Percentiles rank a stretch among this genome's conserved stretches.
phyloP scores from a whole-genome alignment of 768 basidiomycete species.

The Boletus barrowsii region DNA sequence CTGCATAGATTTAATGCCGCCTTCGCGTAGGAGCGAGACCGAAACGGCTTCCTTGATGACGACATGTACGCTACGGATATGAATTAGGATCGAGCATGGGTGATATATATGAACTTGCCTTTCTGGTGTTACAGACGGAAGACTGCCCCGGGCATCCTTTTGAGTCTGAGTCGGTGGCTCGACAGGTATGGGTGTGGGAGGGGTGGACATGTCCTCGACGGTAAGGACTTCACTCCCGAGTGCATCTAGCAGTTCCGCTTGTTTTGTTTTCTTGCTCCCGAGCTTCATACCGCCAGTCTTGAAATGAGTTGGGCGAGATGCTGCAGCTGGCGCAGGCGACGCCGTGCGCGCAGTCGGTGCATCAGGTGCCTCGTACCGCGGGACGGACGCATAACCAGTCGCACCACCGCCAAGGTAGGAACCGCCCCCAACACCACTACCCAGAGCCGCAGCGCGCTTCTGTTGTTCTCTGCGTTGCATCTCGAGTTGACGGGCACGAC shows the following conservation, averaged over 20 bases:
- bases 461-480: constrained; percentile 97
- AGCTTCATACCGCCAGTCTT: constrained; percentile 96
- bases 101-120: constrained; percentile 45
- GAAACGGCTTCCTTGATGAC: constrained; percentile 81
- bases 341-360: constrained; percentile 43
- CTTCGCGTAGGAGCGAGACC: constrained; percentile 81
- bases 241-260: constrained; percentile 84
- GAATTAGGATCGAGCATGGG: background rate
- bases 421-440: constrained; percentile 41
- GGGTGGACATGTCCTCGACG: constrained; percentile 49
- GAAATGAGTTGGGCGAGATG: constrained; percentile 74
- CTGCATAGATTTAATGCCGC: constrained; percentile 86
- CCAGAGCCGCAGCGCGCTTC: constrained; percentile 57
- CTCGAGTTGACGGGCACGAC: constrained; percentile 95
- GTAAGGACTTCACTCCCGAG: constrained; percentile 74
- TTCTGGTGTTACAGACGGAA: constrained; percentile 74
- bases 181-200: constrained; percentile 47
- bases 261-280: constrained; percentile 86
- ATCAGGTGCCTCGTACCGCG: constrained; percentile 71
- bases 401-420: constrained; percentile 66
- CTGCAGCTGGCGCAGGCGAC: constrained; percentile 41
- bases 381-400: constrained; percentile 67
- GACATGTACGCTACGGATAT: constrained; percentile 69
- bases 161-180: constrained; percentile 43
- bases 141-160: constrained; percentile 54